phyloP scores from a whole-genome alignment of 345 rosid genomes.

The Eucalyptus dawsonii region DNA sequence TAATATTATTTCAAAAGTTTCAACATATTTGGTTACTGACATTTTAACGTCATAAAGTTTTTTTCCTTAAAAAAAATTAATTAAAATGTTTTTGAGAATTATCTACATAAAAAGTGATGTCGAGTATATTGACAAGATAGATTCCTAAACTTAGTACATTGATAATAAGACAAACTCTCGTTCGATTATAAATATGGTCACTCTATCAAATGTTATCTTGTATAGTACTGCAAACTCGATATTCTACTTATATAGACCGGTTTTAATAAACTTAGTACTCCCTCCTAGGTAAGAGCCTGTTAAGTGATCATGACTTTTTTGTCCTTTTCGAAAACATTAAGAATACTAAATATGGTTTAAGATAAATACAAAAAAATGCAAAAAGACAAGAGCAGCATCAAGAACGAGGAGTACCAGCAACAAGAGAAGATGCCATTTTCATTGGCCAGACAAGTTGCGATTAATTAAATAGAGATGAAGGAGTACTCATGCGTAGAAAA shows the following conservation, averaged over 20 bases:
- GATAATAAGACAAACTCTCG: background rate
- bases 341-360: no score
- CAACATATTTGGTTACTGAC: background rate
- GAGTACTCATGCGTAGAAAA: no score
- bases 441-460: background rate
- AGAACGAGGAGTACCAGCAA: no score
- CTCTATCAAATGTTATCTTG: background rate
- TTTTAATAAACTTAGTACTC: background rate
- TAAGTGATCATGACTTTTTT: background rate
- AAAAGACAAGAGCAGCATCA: no score
- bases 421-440: background rate
- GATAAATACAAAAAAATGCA: no score
- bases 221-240: no score
- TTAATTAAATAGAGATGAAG: no score
- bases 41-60: no score
- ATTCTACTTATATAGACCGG: background rate
- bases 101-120: background rate
- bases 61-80: background rate
- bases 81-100: background rate
- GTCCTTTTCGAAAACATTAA: no score
- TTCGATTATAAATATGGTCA: background rate
- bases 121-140: background rate
- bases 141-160: background rate
- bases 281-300: background rate
- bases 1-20: background rate